Evolutionary conservation across 805 yeast species (phyloP).

Genomic region (Ascoidea tarda): DNA sequence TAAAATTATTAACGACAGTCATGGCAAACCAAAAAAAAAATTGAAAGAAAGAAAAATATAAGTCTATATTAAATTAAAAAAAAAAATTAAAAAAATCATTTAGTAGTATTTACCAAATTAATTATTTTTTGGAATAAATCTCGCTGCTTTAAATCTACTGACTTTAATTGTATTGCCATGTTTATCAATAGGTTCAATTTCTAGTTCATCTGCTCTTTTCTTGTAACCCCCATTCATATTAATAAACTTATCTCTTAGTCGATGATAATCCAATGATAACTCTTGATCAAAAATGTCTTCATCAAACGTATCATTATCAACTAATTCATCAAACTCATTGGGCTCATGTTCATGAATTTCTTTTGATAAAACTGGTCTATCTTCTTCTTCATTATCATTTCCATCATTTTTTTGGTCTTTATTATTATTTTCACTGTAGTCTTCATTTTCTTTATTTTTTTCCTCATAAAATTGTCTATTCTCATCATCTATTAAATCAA

Average conservation of each 20-base stretch:
- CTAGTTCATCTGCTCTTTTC: constrained; percentile 33
- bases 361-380: constrained; percentile 22
- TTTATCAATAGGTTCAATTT: constrained; percentile 57
- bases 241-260: constrained; percentile 35
- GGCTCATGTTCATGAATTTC: constrained; percentile 26
- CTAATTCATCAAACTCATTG: background rate
- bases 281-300: constrained; percentile 25
- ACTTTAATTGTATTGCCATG: constrained; percentile 40
- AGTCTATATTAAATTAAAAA: too few relatives aligned
- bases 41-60: too few relatives aligned
- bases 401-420: constrained; percentile 7
- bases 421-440: constrained; percentile 1
- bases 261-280: constrained; percentile 40
- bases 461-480: background rate
- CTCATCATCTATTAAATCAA: background rate
- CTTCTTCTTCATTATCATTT: constrained; percentile 9
- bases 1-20: too few relatives aligned
- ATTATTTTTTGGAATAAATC: constrained; percentile 5
- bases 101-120: too few relatives aligned
- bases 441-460: constrained; percentile 1
- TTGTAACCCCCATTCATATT: constrained; percentile 32
- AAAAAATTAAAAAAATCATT: too few relatives aligned
- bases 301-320: constrained; percentile 10
- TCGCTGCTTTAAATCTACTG: constrained; percentile 58
- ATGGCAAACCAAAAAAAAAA: too few relatives aligned